Conservation (phyloP, 441 rosid genomes). For the Bocquillonia castaneifolia region DNA sequence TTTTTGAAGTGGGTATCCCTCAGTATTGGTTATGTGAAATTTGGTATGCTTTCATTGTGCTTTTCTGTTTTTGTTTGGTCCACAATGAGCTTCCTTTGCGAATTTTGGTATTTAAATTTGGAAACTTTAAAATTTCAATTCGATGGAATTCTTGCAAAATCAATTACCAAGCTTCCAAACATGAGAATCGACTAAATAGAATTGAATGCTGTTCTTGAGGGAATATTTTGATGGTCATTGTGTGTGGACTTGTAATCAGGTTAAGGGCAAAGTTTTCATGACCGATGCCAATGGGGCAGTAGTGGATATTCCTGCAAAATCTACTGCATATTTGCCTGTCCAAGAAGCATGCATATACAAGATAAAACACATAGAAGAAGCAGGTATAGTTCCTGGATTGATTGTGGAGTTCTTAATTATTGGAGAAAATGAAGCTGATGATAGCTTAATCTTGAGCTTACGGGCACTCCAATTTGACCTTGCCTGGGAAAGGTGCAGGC, state of each 20-base stretch:
- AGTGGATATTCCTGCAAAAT: constrained; percentile 83
- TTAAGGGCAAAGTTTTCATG: constrained; percentile 68
- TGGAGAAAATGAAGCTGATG: constrained; percentile 75
- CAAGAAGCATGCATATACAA: constrained; percentile 77
- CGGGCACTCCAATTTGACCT: constrained; percentile 62
- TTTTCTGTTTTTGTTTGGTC: no score
- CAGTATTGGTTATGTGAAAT: neutral
- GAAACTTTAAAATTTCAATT: no score
- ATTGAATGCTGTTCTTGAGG: no score
- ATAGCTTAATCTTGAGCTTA: constrained; percentile 78
- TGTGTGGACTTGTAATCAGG: constrained; percentile 35
- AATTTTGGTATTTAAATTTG: neutral
- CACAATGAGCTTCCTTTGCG: neutral
- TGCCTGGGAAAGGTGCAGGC: constrained; percentile 97
- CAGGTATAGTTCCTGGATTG: constrained; percentile 84
- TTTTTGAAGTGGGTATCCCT: neutral
- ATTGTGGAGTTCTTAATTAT: constrained; percentile 75
- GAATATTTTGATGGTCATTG: constrained; percentile 6
- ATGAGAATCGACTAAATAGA: neutral
- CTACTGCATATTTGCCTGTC: constrained; percentile 70
- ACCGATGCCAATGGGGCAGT: constrained; percentile 71
- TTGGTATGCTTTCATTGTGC: neutral
- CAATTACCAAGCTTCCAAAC: no score
- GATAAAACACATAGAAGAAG: constrained; percentile 72
- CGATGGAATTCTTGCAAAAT: no score